Evolutionary conservation across 2,329 filamentous ascomycete species (phyloP).

Genomic region (Verticillium klebahnii): DNA sequence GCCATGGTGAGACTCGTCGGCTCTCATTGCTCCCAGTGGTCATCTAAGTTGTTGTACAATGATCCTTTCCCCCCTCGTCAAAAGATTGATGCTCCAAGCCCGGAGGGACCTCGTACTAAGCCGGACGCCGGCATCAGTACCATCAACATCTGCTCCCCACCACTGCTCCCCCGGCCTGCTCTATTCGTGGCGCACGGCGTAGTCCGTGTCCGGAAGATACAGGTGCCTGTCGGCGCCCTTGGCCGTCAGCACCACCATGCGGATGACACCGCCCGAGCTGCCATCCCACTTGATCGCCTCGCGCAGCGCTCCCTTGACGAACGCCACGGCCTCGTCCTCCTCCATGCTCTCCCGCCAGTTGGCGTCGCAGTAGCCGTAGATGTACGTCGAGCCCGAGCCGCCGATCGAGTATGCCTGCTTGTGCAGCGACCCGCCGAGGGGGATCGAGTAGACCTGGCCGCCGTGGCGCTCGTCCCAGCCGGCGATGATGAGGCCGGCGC

Average conservation of each 20-base stretch:
- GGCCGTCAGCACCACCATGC: constrained; percentile 92
- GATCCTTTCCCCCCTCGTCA: background rate
- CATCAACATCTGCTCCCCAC: background rate
- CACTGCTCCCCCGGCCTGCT: constrained; percentile 14
- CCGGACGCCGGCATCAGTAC: background rate
- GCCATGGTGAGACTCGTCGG: background rate
- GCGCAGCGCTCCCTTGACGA: constrained; percentile 84
- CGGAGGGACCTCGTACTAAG: background rate
- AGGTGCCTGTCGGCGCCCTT: constrained; percentile 88
- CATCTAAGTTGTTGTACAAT: background rate
- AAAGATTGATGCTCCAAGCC: background rate
- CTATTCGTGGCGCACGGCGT: constrained; percentile 66
- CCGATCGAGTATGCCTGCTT: constrained; percentile 95
- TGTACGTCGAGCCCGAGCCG: constrained; percentile 96
- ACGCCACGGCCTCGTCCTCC: constrained; percentile 82
- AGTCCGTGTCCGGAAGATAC: constrained; percentile 90
- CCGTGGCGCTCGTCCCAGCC: constrained; percentile 94
- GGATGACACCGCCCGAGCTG: constrained; percentile 95
- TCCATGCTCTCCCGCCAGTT: constrained; percentile 96
- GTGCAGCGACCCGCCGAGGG: constrained; percentile 92
- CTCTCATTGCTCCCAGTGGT: background rate
- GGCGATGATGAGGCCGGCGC: constrained; percentile 96
- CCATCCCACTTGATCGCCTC: constrained; percentile 99
- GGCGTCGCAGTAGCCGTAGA: constrained; percentile 97
- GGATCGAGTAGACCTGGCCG: constrained; percentile 96